These are phyloP conservation scores for Pythium grandisporangium DNA, from an alignment of 352 stramenopile species.

Conservation along the genomic window DNA sequence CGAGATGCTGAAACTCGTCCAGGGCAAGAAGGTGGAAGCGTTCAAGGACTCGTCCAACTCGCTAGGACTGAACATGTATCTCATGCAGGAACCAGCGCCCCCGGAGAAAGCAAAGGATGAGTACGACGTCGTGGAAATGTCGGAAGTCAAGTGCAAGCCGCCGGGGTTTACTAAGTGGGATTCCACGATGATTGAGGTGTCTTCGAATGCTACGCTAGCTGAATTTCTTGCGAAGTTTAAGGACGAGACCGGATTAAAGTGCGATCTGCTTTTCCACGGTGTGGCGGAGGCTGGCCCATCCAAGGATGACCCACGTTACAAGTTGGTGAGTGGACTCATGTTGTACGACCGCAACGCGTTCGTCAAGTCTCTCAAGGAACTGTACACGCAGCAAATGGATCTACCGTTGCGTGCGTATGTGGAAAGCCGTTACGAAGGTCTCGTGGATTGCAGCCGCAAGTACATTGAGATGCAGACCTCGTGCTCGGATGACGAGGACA, in stretches of 20 bases:
- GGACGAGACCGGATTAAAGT: slow-evolving; percentile 63
- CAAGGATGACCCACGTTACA: slow-evolving; percentile 60
- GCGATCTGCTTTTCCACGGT: slow-evolving; percentile 70
- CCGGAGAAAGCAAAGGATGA: slow-evolving; percentile 86
- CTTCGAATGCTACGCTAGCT: slow-evolving; percentile 48
- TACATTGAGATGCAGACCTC: slow-evolving; percentile 80
- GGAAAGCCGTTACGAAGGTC: slow-evolving; percentile 68
- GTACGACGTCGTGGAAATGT: slow-evolving; percentile 87
- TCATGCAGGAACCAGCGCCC: slow-evolving; percentile 83
- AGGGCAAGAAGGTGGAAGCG: slow-evolving; percentile 81
- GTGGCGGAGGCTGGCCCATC: slow-evolving; percentile 63
- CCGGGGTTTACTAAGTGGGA: slow-evolving; percentile 91
- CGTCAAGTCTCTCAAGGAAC: slow-evolving; percentile 54
- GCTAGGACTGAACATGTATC: slow-evolving; percentile 89
- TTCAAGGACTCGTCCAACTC: slow-evolving; percentile 92
- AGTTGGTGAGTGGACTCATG: slow-evolving; percentile 71
- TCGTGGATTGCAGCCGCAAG: slow-evolving; percentile 75
- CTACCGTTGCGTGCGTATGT: slow-evolving; percentile 54
- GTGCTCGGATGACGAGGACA: slow-evolving; percentile 75
- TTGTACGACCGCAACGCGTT: slow-evolving; percentile 81
- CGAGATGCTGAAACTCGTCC: slow-evolving; percentile 84
- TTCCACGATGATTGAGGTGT: slow-evolving; percentile 68
- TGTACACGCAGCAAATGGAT: slow-evolving; percentile 55
- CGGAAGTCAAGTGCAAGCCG: slow-evolving; percentile 80
- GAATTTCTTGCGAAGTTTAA: slow-evolving; percentile 67